Percentiles rank a stretch among this genome's conserved stretches.
Evolutionary conservation across 257 asterid species (phyloP).

Genomic region (Petunia secreta): DNA sequence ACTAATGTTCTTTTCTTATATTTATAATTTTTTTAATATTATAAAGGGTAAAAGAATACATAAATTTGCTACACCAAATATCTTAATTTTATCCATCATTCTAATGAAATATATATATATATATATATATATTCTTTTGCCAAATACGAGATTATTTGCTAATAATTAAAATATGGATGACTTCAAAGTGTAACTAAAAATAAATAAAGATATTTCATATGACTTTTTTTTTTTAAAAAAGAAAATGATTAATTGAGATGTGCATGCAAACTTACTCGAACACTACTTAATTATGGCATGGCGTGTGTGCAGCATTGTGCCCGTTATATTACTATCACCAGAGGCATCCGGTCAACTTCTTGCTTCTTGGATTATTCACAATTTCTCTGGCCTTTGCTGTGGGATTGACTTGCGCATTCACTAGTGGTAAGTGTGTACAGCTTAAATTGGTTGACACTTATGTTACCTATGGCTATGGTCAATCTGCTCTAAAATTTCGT

Average conservation of each 20-base stretch:
- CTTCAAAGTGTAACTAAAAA: no score
- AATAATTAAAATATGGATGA: no score
- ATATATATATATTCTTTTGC: neutral
- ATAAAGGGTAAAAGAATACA: no score
- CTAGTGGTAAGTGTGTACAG: constrained; percentile 52
- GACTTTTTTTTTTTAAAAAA: neutral
- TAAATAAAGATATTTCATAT: neutral
- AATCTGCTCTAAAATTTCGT: no score
- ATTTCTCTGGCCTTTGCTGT: constrained; percentile 63
- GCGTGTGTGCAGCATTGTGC: constrained; percentile 52
- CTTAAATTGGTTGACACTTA: neutral
- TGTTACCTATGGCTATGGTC: no score
- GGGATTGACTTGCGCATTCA: constrained; percentile 81
- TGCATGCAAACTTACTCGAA: neutral
- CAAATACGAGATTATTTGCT: no score
- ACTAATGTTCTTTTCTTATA: no score
- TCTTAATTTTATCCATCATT: neutral
- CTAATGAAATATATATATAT: no score
- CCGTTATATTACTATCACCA: constrained; percentile 73
- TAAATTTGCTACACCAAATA: neutral
- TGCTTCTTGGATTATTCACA: constrained; percentile 82
- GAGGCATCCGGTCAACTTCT: constrained; percentile 76
- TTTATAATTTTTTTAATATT: no score
- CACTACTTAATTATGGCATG: neutral
- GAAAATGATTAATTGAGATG: neutral